phyloP scores from a whole-genome alignment of 2,329 filamentous ascomycete species.

The Apiospora sp. region DNA sequence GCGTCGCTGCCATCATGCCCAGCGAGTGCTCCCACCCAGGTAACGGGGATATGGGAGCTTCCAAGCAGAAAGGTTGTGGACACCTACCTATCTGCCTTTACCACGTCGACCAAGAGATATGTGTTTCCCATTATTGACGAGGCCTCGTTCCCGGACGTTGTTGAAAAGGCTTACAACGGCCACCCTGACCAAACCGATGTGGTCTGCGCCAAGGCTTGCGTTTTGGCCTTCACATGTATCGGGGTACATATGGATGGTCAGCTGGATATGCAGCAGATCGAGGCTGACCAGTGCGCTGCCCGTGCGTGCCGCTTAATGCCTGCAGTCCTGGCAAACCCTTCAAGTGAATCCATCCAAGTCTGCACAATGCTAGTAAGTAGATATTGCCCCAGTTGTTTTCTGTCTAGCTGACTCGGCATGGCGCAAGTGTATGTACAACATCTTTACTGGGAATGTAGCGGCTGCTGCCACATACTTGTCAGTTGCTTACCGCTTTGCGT shows the following conservation, averaged over 20 bases:
- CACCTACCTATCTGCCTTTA: slow-evolving; percentile 42
- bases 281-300: slow-evolving; percentile 50
- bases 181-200: slow-evolving; percentile 26
- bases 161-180: slow-evolving; percentile 51
- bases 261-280: slow-evolving; percentile 36
- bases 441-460: slow-evolving; percentile 55
- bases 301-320: slow-evolving; percentile 53
- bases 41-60: slow-evolving; percentile 38
- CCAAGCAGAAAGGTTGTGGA: slow-evolving; percentile 46
- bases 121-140: slow-evolving; percentile 59
- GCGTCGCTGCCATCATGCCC: slow-evolving; percentile 31
- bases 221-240: slow-evolving; percentile 57
- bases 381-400: no score
- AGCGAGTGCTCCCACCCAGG: slow-evolving; percentile 38
- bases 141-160: slow-evolving; percentile 54
- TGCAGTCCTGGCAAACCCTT: slow-evolving; percentile 50
- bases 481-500: slow-evolving; percentile 55
- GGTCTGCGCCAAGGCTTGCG: slow-evolving; percentile 51
- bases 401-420: background rate
- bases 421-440: slow-evolving; percentile 50
- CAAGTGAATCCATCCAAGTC: slow-evolving; percentile 53
- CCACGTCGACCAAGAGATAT: slow-evolving; percentile 47
- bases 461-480: slow-evolving; percentile 53
- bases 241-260: slow-evolving; percentile 36
- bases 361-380: slow-evolving; percentile 56